Evolutionary conservation across 2,329 filamentous ascomycete genomes (phyloP).

Genomic region (Pezicula carpinea): DNA sequence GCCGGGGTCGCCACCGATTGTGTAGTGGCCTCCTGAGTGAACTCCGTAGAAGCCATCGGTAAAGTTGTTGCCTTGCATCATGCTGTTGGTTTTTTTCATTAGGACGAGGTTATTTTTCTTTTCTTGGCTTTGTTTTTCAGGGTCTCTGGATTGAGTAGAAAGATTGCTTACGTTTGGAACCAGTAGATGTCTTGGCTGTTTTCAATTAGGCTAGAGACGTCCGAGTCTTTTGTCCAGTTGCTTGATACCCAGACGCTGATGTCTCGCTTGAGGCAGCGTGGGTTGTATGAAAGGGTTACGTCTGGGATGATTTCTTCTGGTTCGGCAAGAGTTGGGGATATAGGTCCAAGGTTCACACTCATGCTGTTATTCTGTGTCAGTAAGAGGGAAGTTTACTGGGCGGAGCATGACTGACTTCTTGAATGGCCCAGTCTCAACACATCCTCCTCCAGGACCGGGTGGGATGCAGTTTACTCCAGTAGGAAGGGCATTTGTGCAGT

Average conservation of each 20-base stretch:
- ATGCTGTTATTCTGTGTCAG: conserved; percentile 1
- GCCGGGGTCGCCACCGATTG: conserved; percentile 38
- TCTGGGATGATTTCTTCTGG: conserved; percentile 27
- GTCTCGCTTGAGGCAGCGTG: conserved; percentile 38
- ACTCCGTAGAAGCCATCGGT: conserved; percentile 27
- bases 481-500: conserved; percentile 14
- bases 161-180: conserved; percentile 32
- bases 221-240: conserved; percentile 32
- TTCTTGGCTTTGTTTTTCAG: neutral
- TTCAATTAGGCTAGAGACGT: conserved; percentile 33
- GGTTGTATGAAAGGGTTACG: conserved; percentile 32
- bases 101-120: conserved; percentile 5
- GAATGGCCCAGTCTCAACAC: conserved; percentile 44
- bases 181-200: conserved; percentile 29
- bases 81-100: conserved; percentile 9
- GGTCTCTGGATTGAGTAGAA: conserved; percentile 1
- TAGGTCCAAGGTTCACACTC: conserved; percentile 15
- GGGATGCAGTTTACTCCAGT: conserved; percentile 24
- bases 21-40: conserved; percentile 35
- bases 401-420: conserved; percentile 23
- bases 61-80: conserved; percentile 35
- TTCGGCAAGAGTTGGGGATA: conserved; percentile 28
- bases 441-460: conserved; percentile 50
- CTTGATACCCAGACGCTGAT: conserved; percentile 31
- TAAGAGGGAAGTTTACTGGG: neutral